A percentile compares a stretch with the other conserved stretches of the same genome.
Conservation (phyloP, 2,329 filamentous ascomycete species). For the Parastagonospora nodorum region DNA sequence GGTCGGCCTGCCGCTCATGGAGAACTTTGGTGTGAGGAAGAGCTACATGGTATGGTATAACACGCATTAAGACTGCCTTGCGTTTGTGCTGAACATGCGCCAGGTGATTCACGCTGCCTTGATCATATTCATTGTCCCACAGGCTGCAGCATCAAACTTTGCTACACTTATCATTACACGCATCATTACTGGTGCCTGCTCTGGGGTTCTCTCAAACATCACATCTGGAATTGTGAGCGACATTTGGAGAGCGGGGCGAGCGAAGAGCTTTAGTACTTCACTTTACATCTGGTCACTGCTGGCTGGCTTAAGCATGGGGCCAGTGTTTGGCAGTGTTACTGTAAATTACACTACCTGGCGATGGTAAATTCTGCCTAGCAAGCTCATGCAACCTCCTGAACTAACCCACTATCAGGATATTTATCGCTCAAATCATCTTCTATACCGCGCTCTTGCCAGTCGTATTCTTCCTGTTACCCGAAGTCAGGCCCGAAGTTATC, state of each 20-base stretch:
- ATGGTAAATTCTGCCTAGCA: slow-evolving; percentile 40
- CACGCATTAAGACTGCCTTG: not conserved
- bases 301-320: slow-evolving; percentile 51
- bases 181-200: slow-evolving; percentile 52
- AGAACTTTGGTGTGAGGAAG: slow-evolving; percentile 51
- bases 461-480: slow-evolving; percentile 50
- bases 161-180: slow-evolving; percentile 52
- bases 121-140: slow-evolving; percentile 50
- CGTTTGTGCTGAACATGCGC: not conserved
- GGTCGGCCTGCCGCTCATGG: slow-evolving; percentile 50
- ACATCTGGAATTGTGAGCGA: slow-evolving; percentile 43
- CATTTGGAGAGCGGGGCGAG: slow-evolving; percentile 45
- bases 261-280: slow-evolving; percentile 50
- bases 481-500: slow-evolving; percentile 56
- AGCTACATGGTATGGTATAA: slow-evolving; percentile 45
- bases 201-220: slow-evolving; percentile 51
- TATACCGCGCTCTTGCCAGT: slow-evolving; percentile 51
- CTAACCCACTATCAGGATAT: slow-evolving; percentile 46
- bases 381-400: slow-evolving; percentile 14
- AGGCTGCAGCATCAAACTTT: slow-evolving; percentile 52
- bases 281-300: slow-evolving; percentile 52
- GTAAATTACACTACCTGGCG: slow-evolving; percentile 47
- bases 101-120: slow-evolving; percentile 47
- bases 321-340: slow-evolving; percentile 51
- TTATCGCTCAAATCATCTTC: slow-evolving; percentile 52